Conservation (phyloP, 129 eudicot genomes). For the Silybum marianum region DNA sequence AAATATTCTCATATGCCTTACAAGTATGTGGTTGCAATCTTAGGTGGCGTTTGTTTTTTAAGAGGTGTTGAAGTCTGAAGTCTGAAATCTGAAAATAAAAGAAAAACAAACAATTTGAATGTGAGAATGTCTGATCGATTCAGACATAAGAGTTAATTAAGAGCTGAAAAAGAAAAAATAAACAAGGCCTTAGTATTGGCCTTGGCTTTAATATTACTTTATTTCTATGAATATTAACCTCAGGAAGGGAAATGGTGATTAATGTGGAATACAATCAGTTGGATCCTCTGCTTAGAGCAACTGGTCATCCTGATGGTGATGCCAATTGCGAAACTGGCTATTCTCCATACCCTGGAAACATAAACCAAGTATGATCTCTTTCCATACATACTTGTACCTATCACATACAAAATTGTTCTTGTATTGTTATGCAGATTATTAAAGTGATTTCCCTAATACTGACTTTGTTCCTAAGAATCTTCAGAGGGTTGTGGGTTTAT, state of each 20-base stretch:
- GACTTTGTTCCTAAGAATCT: background rate
- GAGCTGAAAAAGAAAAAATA: no score
- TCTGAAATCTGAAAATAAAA: no score
- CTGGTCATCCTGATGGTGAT: constrained; percentile 93
- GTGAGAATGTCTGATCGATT: no score
- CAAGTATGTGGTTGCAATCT: background rate
- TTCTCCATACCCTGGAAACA: constrained; percentile 98
- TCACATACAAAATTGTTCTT: background rate
- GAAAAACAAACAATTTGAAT: no score
- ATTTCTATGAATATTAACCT: background rate
- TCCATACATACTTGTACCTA: background rate
- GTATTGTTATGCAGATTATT: background rate
- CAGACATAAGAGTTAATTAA: no score
- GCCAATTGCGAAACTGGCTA: constrained; percentile 86
- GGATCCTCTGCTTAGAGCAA: constrained; percentile 94
- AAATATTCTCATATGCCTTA: background rate
- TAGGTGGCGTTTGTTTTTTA: no score
- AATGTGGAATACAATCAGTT: constrained; percentile 99
- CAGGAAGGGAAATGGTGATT: constrained; percentile 97
- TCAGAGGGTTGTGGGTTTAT: background rate
- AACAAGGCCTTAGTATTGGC: background rate
- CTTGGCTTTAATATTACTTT: background rate
- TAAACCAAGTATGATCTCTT: constrained; percentile 67
- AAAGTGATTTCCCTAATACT: background rate
- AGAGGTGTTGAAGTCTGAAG: no score